Evolutionary conservation across 2,329 filamentous ascomycete genomes (phyloP).

Genomic region (Rugonectria rugulosa): DNA sequence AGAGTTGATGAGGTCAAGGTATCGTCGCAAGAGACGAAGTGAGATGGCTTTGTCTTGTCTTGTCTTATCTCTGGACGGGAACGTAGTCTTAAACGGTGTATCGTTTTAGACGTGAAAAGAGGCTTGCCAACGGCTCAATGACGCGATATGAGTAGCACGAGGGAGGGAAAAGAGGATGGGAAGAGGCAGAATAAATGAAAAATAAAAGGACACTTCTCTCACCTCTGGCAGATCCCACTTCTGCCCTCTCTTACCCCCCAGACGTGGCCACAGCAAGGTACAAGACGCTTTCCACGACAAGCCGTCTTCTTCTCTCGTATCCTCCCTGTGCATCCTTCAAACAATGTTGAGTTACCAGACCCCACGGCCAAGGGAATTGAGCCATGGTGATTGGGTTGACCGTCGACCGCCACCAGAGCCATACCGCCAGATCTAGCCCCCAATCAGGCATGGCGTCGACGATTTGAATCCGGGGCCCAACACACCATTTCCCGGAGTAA

Average conservation of each 20-base stretch:
- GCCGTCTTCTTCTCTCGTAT: neutral
- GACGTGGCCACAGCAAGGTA: conserved; percentile 17
- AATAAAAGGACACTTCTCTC: neutral
- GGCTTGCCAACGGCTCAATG: conserved; percentile 26
- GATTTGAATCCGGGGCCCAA: conserved; percentile 21
- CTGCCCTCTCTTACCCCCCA: neutral
- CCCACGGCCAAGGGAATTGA: conserved; percentile 32
- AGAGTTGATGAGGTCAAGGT: neutral
- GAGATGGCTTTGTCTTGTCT: neutral
- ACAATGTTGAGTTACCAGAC: conserved; percentile 30
- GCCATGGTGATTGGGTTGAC: conserved; percentile 32
- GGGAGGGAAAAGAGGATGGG: neutral
- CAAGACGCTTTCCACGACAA: conserved; percentile 3
- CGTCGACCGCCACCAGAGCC: conserved; percentile 23
- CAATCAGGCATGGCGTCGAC: conserved; percentile 28
- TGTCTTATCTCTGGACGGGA: conserved; percentile 24
- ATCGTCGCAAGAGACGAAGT: neutral
- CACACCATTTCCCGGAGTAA: conserved; percentile 10
- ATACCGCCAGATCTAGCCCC: conserved; percentile 32
- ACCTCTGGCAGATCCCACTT: neutral
- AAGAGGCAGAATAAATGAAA: conserved; percentile 5
- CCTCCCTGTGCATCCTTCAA: conserved; percentile 22
- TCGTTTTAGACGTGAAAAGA: no score
- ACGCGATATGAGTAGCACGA: conserved; percentile 5
- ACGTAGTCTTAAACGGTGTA: conserved; percentile 19